Evolutionary conservation across 306 rosid species (phyloP), one percentile per base, ranked within the genome.

Genomic region (Nissolia schottii): DNA sequence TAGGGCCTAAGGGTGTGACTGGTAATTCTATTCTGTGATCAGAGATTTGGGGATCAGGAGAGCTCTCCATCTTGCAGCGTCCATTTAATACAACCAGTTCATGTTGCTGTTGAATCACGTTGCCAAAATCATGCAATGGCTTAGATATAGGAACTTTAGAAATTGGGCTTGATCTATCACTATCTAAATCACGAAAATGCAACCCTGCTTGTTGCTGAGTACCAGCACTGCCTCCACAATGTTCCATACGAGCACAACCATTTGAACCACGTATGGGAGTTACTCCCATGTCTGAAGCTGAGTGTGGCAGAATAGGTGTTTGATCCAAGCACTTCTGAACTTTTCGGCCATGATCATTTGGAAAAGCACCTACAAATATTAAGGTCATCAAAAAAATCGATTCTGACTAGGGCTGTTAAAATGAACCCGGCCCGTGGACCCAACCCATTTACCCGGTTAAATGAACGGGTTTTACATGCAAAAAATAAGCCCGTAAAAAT

Each of bases 291-390:
- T 66, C 11, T 43, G 84, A 81, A 61, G 59, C 38, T 51, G 66
- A 50, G 27, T 7, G 28, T 72, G 72, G 67, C 34, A 56, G 79
- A 46, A 46, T 41, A 13, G 37, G 61, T 67, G 24, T 41, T 23
- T 67, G 54, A 73, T 79, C 73, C 79, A 66, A 66, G 45, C 57
- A 79, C 74, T 79, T 84, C 64, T 61, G 76, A 29, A 19, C 74
- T 41, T 69, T 78, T 9, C 66, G 61, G 71, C 8, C 15, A 67
- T 55, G 67, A 37, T 46, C 70, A 66, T 69, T 80, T 14, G 15
- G 60, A 23, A 77, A 80, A 73, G 71, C 84, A 83, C 77, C 88
- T 83, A 51, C 4, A 60, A 81, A 59, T 67, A 22, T 56, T 19
- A 27, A 16, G 63, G 55, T 31, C 14, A 37, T 35, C 14, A 59